These are phyloP conservation scores for Vachellia collinsii DNA, from an alignment of 306 rosid genomes.

Conservation along the genomic window DNA sequence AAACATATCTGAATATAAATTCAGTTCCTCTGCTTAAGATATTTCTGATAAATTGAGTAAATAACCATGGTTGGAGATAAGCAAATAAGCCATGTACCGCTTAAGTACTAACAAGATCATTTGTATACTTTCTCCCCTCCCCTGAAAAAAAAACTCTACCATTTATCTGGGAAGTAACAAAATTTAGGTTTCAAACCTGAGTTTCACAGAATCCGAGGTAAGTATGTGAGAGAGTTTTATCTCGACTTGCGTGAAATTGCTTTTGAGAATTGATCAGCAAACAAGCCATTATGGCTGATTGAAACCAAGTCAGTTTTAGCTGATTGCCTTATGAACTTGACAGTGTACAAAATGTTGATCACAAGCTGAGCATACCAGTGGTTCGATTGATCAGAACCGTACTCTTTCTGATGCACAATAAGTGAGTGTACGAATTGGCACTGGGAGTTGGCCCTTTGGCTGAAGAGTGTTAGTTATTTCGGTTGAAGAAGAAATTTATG, in stretches of 20 bases:
- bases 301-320: background rate
- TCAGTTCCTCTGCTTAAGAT: background rate
- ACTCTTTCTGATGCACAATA: background rate
- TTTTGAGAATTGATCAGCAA: too few species aligned
- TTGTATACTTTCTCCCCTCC: background rate
- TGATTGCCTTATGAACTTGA: background rate
- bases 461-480: background rate
- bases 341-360: background rate
- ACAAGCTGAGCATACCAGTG: background rate
- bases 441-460: background rate
- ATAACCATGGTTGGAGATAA: background rate
- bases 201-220: too few species aligned
- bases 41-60: background rate
- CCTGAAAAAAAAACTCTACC: too few species aligned
- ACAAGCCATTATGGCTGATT: too few species aligned
- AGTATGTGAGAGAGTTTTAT: too few species aligned
- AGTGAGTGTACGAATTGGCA: background rate
- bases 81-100: background rate
- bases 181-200: too few species aligned
- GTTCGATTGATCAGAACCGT: background rate
- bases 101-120: background rate
- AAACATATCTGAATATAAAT: background rate
- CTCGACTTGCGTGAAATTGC: too few species aligned
- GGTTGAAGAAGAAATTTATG: background rate
- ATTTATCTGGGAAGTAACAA: too few species aligned